These are phyloP conservation scores for Fusarium armeniacum DNA, from an alignment of 2,329 filamentous ascomycete genomes.

Conservation along the genomic window DNA sequence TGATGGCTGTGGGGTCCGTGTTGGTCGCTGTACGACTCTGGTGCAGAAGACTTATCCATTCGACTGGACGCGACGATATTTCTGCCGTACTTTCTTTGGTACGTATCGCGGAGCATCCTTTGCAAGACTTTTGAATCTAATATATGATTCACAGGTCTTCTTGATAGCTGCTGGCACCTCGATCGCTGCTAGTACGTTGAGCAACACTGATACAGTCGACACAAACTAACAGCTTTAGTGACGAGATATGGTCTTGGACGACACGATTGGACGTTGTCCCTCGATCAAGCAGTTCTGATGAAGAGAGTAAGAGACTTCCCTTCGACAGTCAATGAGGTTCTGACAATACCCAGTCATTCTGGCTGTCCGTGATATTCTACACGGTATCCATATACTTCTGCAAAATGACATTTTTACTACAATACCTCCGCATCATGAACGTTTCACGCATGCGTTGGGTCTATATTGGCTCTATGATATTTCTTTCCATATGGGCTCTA, in stretches of 20 bases:
- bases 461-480: not conserved
- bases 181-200: constrained; percentile 26
- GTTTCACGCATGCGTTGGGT: constrained; percentile 31
- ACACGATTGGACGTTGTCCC: constrained; percentile 29
- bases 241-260: constrained; percentile 37
- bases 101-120: fast-evolving
- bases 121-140: not conserved
- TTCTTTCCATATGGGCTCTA: constrained; percentile 4
- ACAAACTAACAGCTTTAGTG: constrained; percentile 28
- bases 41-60: constrained; percentile 21
- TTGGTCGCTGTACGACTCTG: constrained; percentile 32
- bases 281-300: not conserved
- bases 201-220: fast-evolving
- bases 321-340: fast-evolving
- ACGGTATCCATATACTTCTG: not conserved
- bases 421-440: constrained; percentile 40
- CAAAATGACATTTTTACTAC: constrained; percentile 39
- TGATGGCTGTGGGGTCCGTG: constrained; percentile 18
- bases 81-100: constrained; percentile 21
- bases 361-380: constrained; percentile 41
- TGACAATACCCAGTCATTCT: constrained; percentile 30
- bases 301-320: not conserved
- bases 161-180: constrained; percentile 27
- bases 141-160: not conserved
- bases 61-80: constrained; percentile 29